Evolutionary conservation across 2,329 filamentous ascomycete genomes (phyloP).

Genomic region (Aureobasidium subglaciale): DNA sequence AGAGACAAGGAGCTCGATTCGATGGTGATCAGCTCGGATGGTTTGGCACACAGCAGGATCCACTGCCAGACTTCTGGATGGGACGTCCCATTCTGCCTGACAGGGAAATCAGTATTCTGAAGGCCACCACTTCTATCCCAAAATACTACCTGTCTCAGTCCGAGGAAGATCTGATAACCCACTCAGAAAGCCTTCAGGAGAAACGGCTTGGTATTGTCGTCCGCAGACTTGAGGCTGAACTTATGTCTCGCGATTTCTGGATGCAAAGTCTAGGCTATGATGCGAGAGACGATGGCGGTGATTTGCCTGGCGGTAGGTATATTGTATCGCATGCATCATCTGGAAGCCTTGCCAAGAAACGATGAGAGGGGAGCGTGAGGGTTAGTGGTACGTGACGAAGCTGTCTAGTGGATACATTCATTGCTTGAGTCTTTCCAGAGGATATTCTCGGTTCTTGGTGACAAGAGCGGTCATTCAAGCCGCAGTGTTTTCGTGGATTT

Average conservation of each 20-base stretch:
- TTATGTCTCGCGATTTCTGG: constrained; percentile 2
- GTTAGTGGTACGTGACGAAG: too few species aligned
- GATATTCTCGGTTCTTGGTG: too few species aligned
- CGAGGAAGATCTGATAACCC: neutral
- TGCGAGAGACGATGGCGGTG: neutral
- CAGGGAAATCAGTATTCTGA: neutral
- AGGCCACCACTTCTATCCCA: neutral
- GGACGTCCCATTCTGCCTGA: neutral
- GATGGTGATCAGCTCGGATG: neutral
- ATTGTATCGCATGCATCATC: neutral
- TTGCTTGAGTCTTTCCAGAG: too few species aligned
- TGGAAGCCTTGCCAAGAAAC: too few species aligned
- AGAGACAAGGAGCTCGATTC: neutral
- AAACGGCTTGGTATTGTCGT: neutral
- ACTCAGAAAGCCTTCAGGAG: neutral
- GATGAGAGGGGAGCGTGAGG: too few species aligned
- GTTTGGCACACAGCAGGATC: neutral
- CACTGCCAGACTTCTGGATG: constrained; percentile 3
- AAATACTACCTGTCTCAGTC: constrained; percentile 3
- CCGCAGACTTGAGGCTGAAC: neutral
- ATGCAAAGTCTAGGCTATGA: constrained; percentile 2
- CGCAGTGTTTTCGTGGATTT: too few species aligned
- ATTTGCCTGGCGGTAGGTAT: neutral
- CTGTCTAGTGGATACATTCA: too few species aligned
- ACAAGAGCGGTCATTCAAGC: too few species aligned